Percentiles rank a stretch among this genome's conserved stretches.
Evolutionary conservation across 2,329 filamentous ascomycete species (phyloP).

Genomic region (Drechmeria coniospora): DNA sequence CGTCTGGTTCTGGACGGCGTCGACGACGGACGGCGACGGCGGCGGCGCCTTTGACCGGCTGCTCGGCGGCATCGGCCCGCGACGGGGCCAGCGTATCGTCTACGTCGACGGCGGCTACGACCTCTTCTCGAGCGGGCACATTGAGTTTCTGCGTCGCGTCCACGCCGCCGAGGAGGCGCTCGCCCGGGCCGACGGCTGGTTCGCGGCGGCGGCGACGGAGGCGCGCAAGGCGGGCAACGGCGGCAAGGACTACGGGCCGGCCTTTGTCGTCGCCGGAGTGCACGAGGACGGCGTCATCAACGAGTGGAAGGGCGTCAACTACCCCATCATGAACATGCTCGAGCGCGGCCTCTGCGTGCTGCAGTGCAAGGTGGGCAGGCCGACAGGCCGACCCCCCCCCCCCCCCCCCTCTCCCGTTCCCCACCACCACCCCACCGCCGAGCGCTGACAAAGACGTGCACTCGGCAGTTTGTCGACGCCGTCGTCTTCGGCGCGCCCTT

Average conservation of each 20-base stretch:
- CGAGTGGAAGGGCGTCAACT: constrained; percentile 91
- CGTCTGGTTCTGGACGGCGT: constrained; percentile 69
- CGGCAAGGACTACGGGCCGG: constrained; percentile 63
- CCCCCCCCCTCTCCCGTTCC: too few species aligned
- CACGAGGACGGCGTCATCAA: constrained; percentile 95
- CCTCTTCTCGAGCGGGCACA: constrained; percentile 90
- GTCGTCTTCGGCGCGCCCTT: constrained; percentile 87
- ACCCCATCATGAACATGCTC: constrained; percentile 98
- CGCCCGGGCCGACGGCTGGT: constrained; percentile 59
- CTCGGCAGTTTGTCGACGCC: constrained; percentile 61
- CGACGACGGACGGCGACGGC: constrained; percentile 24
- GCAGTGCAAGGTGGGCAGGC: constrained; percentile 89
- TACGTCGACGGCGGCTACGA: constrained; percentile 97
- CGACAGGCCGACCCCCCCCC: too few species aligned
- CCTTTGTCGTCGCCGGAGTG: constrained; percentile 81
- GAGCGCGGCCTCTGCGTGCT: constrained; percentile 90
- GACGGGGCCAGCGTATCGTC: constrained; percentile 67
- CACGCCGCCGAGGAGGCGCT: constrained; percentile 55
- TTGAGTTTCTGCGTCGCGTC: constrained; percentile 79
- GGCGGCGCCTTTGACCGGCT: constrained; percentile 51
- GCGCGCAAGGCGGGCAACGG: constrained; percentile 40
- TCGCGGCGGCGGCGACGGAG: constrained; percentile 44
- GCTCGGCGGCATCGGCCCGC: constrained; percentile 55
- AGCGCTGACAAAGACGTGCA: too few species aligned
- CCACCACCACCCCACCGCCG: too few species aligned